Conservation (phyloP, 1,284 basidiomycete species). For the Trichosporon sp. region DNA sequence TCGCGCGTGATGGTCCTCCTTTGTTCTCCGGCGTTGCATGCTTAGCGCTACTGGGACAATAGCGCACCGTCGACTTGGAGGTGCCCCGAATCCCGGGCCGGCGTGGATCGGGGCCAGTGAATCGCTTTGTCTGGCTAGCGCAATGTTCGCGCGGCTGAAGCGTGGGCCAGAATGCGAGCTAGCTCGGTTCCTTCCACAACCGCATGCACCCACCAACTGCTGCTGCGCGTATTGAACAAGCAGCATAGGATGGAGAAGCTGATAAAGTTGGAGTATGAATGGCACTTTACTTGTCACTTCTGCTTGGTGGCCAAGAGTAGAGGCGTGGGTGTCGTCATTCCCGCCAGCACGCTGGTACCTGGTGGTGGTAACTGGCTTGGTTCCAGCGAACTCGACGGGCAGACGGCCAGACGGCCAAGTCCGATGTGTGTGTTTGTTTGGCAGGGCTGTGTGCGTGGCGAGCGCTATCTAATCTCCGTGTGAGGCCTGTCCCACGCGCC, state of each 20-base stretch:
- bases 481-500: not conserved
- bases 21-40: not conserved
- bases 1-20: too few species aligned
- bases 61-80: not conserved
- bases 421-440: not conserved
- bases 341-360: not conserved
- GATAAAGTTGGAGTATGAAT: too few species aligned
- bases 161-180: not conserved
- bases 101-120: not conserved
- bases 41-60: not conserved
- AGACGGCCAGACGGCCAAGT: not conserved
- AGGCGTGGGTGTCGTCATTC: not conserved
- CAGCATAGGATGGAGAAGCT: not conserved
- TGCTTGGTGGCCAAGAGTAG: too few species aligned
- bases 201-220: not conserved
- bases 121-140: not conserved
- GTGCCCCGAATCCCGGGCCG: not conserved
- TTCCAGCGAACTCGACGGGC: not conserved
- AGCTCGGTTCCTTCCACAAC: not conserved
- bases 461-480: not conserved
- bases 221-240: not conserved
- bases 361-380: not conserved
- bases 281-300: too few species aligned
- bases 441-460: not conserved
- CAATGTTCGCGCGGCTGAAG: not conserved